Evolutionary conservation across 371 early-diverging fungal species (phyloP).

Genomic region (Rhizopus delemar): DNA sequence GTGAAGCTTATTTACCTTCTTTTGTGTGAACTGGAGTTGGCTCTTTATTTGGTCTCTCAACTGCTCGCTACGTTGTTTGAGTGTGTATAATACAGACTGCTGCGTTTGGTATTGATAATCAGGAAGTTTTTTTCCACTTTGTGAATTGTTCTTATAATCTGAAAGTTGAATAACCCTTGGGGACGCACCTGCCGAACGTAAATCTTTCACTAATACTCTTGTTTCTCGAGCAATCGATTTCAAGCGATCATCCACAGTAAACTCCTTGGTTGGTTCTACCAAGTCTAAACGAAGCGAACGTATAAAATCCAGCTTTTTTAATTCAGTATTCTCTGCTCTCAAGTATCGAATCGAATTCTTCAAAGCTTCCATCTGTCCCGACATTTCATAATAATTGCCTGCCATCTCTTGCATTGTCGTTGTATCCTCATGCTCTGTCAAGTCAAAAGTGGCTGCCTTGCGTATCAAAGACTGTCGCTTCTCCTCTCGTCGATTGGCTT

Average conservation of each 20-base stretch:
- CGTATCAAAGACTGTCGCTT: constrained; percentile 37
- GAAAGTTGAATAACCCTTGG: constrained; percentile 57
- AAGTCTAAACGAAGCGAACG: constrained; percentile 45
- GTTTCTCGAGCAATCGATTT: constrained; percentile 42
- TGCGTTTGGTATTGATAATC: constrained; percentile 74
- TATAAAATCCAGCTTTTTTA: constrained; percentile 63
- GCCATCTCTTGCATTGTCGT: constrained; percentile 25
- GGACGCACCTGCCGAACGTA: constrained; percentile 52
- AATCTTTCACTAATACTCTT: constrained; percentile 47
- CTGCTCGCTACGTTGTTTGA: constrained; percentile 64
- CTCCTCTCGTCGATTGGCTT: constrained; percentile 45
- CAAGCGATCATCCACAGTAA: constrained; percentile 8
- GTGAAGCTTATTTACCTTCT: constrained; percentile 12
- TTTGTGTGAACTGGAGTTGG: constrained; percentile 4
- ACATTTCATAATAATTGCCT: constrained; percentile 24
- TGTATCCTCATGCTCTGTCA: constrained; percentile 2
- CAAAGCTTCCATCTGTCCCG: constrained; percentile 59
- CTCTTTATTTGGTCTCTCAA: constrained; percentile 48
- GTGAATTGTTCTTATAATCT: not conserved
- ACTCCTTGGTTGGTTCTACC: constrained; percentile 7
- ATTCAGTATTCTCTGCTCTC: constrained; percentile 78
- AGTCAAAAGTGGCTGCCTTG: constrained; percentile 25
- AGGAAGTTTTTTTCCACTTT: constrained; percentile 47
- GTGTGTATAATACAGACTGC: constrained; percentile 66
- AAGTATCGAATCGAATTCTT: constrained; percentile 74